Evolutionary conservation across 129 eudicot species (phyloP).

Genomic region (Heracleum sosnowskyi): DNA sequence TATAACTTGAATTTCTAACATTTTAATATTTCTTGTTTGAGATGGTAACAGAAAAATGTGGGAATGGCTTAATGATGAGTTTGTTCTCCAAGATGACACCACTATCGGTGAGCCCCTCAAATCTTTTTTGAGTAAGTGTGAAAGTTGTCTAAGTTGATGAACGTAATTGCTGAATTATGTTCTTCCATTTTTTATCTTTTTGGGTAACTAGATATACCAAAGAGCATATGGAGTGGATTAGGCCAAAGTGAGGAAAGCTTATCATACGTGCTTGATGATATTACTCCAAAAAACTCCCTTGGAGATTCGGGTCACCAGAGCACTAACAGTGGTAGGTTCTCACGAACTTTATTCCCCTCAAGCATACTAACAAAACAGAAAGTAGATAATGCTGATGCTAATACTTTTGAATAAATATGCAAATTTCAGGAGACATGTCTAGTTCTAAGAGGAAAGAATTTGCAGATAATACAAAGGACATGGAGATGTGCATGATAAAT

Average conservation of each 20-base stretch:
- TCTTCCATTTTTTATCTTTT: background rate
- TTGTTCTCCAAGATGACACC: conserved; percentile 40
- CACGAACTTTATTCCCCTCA: background rate
- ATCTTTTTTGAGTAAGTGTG: background rate
- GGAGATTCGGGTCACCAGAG: conserved; percentile 51
- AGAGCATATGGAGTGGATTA: conserved; percentile 38
- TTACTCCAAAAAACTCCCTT: conserved; percentile 72
- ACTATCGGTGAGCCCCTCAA: conserved; percentile 14
- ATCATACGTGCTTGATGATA: conserved; percentile 49
- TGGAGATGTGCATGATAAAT: conserved; percentile 23
- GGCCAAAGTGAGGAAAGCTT: conserved; percentile 35
- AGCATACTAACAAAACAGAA: background rate
- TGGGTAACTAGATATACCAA: conserved; percentile 36
- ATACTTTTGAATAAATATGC: background rate
- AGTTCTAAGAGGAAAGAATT: conserved; percentile 12
- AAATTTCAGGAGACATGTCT: conserved; percentile 8
- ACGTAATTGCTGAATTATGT: background rate
- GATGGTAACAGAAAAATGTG: conserved; percentile 46
- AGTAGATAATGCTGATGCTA: background rate
- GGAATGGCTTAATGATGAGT: conserved; percentile 66
- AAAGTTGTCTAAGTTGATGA: background rate
- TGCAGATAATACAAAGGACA: conserved; percentile 42
- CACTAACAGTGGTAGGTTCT: conserved; percentile 29
- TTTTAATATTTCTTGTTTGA: conserved; percentile 2
- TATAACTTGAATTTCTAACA: background rate